Conservation (phyloP, 371 early-diverging fungal species). For the Mortierella sp. region DNA sequence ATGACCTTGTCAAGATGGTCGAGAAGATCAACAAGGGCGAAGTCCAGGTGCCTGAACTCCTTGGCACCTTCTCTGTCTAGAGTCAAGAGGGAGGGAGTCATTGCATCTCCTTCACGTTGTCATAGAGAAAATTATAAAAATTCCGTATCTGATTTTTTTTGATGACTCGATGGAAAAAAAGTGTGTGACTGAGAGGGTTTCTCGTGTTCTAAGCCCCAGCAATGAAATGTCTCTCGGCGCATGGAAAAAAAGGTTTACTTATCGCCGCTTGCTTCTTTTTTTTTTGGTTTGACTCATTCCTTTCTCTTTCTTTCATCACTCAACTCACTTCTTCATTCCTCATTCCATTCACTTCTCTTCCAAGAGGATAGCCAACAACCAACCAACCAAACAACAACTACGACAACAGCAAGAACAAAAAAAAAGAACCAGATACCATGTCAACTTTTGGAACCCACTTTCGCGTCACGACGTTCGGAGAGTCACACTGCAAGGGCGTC, state of each 20-base stretch:
- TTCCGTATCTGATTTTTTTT: constrained; percentile 5
- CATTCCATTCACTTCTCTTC: background rate
- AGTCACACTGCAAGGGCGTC: constrained; percentile 98
- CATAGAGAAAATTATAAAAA: too few relatives aligned
- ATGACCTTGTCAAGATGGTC: constrained; percentile 85
- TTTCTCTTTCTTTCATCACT: background rate
- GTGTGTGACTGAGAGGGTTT: background rate
- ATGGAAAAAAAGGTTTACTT: background rate
- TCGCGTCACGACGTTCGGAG: constrained; percentile 97
- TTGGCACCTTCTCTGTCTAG: constrained; percentile 58
- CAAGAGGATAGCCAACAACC: background rate
- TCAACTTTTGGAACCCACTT: constrained; percentile 84
- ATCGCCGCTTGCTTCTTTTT: background rate
- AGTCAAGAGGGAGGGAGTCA: constrained; percentile 10
- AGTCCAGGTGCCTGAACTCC: constrained; percentile 68
- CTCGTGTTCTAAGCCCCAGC: background rate
- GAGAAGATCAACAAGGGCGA: constrained; percentile 79
- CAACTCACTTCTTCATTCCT: background rate
- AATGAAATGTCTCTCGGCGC: background rate
- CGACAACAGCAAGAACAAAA: background rate
- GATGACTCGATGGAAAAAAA: background rate
- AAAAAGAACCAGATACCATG: constrained; percentile 60
- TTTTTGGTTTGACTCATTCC: constrained; percentile 1
- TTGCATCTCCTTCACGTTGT: background rate
- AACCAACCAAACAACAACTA: background rate